phyloP scores from a whole-genome alignment of 139 green algal species.

The Haematococcus sp. region DNA sequence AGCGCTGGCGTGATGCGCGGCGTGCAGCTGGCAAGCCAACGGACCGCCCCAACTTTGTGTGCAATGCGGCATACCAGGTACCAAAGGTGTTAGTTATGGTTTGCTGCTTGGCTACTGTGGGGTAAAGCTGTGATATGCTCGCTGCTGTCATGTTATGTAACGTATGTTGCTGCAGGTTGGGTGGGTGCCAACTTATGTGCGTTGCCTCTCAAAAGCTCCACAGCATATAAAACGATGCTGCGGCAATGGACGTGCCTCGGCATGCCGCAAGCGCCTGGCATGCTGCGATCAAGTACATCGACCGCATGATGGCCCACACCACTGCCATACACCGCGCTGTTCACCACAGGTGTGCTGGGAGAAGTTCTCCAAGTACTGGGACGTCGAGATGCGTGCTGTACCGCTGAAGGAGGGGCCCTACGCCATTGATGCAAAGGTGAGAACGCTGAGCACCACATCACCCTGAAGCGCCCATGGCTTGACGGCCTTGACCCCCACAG shows the following conservation, averaged over 20 bases:
- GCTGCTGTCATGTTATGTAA: background rate
- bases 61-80: conserved; percentile 50
- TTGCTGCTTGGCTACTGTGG: conserved; percentile 22
- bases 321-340: conserved; percentile 9
- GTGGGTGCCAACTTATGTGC: too few species aligned
- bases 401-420: conserved; percentile 29
- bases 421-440: conserved; percentile 20
- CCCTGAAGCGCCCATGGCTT: too few species aligned
- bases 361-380: conserved; percentile 69
- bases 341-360: conserved; percentile 67
- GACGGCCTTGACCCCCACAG: too few species aligned
- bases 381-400: conserved; percentile 52
- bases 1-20: conserved; percentile 49
- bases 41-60: conserved; percentile 66
- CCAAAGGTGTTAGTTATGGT: background rate
- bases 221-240: too few species aligned
- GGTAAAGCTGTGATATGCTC: background rate
- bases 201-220: too few species aligned
- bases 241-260: too few species aligned
- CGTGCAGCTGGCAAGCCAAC: conserved; percentile 33
- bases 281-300: too few species aligned
- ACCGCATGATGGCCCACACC: too few species aligned
- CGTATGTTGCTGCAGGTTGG: background rate
- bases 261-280: too few species aligned
- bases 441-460: too few species aligned